Base-by-base conservation (phyloP, 352 stramenopile species). In the Pythium brassicae region DNA sequence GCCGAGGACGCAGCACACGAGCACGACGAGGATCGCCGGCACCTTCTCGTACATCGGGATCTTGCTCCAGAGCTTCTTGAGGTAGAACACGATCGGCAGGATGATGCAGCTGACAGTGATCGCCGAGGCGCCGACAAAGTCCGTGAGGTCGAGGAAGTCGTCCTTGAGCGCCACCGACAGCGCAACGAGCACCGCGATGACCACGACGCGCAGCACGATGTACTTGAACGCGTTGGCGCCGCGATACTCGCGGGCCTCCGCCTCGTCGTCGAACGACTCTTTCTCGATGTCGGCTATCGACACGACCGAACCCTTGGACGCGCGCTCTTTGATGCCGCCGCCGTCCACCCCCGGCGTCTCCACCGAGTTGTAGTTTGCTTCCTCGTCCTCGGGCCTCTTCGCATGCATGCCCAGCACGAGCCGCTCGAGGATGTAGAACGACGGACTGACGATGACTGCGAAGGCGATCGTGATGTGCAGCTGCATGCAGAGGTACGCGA, bases 341-440 rank as follows among this genome's bases (percentile, higher is more conserved):
- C 50, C 50, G n/a, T 50, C 25, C 10, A 37, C 34, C 10, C 12
- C 29, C 25, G 57, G 57, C 7, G 50, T 63, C 3, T 59, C 27
- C 19, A 53, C 40, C 8, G 34, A 23, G 19, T 50, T 22, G 57
- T 59, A 59, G 50, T 53, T 44, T 10, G 54, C 29, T 40, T 68
- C 60, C 3, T 62, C 27, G 43, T 74, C 63, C 10, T 66, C 54
- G 3, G 23, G 4, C 47, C 66, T 63, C 27, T 51, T 42, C 55
- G 80, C 62, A 66, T 89, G 79, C 72, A 89, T 85, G 45, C 78
- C 76, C 5, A 89, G 55, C 23, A 89, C 47, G 0, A 84, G 47
- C 56, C 78, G 76, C 55, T 89, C 78, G 15, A 72, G 55, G 42
- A 86, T 74, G 71, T 69, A 89, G 57, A 87, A 79, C 10, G 74